These are phyloP conservation scores for Fusarium vanettenii DNA, from an alignment of 2,329 filamentous ascomycete genomes.

Conservation along the genomic window DNA sequence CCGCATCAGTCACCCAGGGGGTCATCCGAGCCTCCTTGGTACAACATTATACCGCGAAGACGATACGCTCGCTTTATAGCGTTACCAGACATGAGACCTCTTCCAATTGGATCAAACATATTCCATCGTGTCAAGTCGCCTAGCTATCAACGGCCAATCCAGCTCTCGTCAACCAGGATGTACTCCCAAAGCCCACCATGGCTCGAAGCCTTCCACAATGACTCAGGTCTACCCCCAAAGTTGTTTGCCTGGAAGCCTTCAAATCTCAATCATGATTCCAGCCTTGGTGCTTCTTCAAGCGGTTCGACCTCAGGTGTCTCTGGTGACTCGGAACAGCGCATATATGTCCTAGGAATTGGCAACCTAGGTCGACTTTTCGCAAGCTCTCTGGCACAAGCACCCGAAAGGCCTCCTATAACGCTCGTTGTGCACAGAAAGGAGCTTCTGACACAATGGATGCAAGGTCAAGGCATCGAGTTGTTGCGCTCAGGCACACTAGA, in stretches of 20 bases:
- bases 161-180: slow-evolving; percentile 29
- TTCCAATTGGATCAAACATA: not conserved
- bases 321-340: slow-evolving; percentile 54
- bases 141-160: not conserved
- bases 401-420: slow-evolving; percentile 77
- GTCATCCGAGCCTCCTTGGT: not conserved
- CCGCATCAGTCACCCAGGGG: not conserved
- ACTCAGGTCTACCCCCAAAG: slow-evolving; percentile 44
- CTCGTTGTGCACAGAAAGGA: slow-evolving; percentile 77
- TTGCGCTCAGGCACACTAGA: slow-evolving; percentile 49
- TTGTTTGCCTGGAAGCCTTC: slow-evolving; percentile 51
- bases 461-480: slow-evolving; percentile 58
- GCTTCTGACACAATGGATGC: slow-evolving; percentile 61
- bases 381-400: slow-evolving; percentile 71
- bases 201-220: slow-evolving; percentile 47
- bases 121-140: not conserved
- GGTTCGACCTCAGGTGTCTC: not conserved
- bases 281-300: not conserved
- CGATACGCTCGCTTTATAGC: not conserved
- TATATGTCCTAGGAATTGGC: slow-evolving; percentile 84
- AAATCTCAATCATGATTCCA: slow-evolving; percentile 39
- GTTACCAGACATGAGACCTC: slow-evolving; percentile 10
- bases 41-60: not conserved
- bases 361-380: slow-evolving; percentile 86
- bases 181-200: slow-evolving; percentile 47